Percentiles rank a stretch among this genome's conserved stretches.
phyloP scores from a whole-genome alignment of 345 rosid genomes.

The Rhodamnia argentea region DNA sequence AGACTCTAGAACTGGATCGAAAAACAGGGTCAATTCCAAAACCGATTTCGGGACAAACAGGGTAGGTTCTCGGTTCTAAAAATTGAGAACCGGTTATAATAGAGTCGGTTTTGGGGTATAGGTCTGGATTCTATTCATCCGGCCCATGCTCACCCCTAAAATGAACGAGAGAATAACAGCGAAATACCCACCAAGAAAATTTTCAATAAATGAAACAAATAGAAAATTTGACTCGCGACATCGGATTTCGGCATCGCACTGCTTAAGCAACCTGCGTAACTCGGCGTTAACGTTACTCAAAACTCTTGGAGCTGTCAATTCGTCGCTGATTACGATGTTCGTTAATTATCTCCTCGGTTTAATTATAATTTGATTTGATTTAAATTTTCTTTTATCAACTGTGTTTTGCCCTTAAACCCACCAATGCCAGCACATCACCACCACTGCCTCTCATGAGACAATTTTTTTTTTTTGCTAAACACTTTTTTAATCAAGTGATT shows the following conservation, averaged over 20 bases:
- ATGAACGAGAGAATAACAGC: neutral
- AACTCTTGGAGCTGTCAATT: neutral
- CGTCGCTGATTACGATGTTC: neutral
- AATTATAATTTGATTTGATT: neutral
- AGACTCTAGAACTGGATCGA: too few species aligned
- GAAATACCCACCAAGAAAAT: neutral
- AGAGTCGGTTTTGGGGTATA: too few species aligned
- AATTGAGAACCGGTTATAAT: too few species aligned
- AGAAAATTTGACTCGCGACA: neutral
- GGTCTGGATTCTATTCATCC: accelerated
- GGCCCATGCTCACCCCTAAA: too few species aligned
- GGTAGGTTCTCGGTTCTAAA: too few species aligned
- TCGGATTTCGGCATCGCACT: neutral
- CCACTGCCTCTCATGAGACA: neutral
- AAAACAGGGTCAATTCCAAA: too few species aligned
- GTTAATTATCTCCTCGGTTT: neutral
- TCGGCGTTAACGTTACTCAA: neutral
- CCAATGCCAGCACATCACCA: neutral
- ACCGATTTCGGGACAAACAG: too few species aligned
- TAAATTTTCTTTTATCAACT: neutral
- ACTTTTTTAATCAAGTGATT: neutral
- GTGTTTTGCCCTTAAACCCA: neutral
- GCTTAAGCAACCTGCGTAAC: neutral
- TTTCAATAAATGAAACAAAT: neutral
- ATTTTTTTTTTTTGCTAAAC: neutral